Base-by-base conservation (phyloP, 352 stramenopile species). In the Globisporangium apiculatum region DNA sequence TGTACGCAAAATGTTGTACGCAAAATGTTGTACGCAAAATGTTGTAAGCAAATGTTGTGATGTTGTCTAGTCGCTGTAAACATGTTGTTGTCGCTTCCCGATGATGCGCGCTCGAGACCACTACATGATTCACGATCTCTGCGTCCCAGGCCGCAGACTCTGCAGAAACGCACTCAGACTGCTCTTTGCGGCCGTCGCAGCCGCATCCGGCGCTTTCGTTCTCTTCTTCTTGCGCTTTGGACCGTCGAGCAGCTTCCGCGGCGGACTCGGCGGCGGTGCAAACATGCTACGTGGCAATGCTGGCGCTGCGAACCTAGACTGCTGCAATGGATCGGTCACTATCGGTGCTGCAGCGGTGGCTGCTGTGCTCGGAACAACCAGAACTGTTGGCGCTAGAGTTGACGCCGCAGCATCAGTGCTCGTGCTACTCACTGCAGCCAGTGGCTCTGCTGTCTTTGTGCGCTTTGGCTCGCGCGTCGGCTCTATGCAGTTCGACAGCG, bases 201-300 rank as follows among this genome's bases (percentile, higher is more conserved):
- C 75, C 8, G 73, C 63, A 46, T 84, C 62, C 0, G 65, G 52
- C 37, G 72, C 72, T 55, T 83, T 78, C 41, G 87, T 87, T 58
- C 91, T 91, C 58, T 89, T 90, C 61, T 84, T 83, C 49, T 73
- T 71, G 45, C 45, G 45, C 56, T 83, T 87, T 2, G 74, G 72
- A 35, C 71, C 73, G 43, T 94, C 84, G 5, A 94, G 62, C 37
- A 94, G 64, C 59, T 86, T 89, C 15, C 79, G 61, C 35, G 82
- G 81, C 0, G 77, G 79, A 61, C 79, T 89, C n/a, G 76, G 55
- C 1, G 71, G 67, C 47, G 64, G 60, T 1, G 68, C 72, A 62
- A 87, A 86, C 45, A 87, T 51, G 58, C 79, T 87, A 0, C 52
- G 59, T 15, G 64, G 40, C 31, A 45, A 53, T 47, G 24, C 41